These are phyloP conservation scores for Pyrenophora tritici-repentis DNA, from an alignment of 2,329 filamentous ascomycete genomes.

Conservation along the genomic window DNA sequence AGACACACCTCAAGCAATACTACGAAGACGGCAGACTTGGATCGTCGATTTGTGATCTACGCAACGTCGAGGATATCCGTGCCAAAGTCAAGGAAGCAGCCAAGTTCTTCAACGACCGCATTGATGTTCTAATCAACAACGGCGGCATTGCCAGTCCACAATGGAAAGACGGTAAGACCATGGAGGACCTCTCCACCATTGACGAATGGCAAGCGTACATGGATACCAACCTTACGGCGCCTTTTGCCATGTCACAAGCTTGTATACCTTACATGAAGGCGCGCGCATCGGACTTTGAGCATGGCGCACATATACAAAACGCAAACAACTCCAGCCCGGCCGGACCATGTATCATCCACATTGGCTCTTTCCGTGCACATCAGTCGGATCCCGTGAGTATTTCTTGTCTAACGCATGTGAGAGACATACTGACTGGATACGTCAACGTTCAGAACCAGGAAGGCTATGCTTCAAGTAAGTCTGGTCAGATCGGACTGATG, in stretches of 20 bases:
- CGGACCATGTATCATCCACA: constrained; percentile 54
- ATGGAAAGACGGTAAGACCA: constrained; percentile 54
- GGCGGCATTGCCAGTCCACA: constrained; percentile 45
- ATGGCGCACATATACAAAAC: constrained; percentile 34
- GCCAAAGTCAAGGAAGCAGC: constrained; percentile 49
- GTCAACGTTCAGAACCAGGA: constrained; percentile 48
- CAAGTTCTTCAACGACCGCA: constrained; percentile 49
- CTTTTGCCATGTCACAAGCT: constrained; percentile 55
- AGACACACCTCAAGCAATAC: constrained; percentile 48
- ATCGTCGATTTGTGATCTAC: constrained; percentile 52
- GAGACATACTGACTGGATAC: too few species aligned
- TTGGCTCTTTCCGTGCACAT: constrained; percentile 54
- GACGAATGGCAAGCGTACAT: constrained; percentile 54
- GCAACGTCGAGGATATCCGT: constrained; percentile 50
- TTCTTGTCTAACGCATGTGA: too few species aligned
- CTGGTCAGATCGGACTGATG: constrained; percentile 57
- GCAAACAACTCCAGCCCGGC: constrained; percentile 29
- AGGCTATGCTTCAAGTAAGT: constrained; percentile 58
- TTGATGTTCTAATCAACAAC: constrained; percentile 49
- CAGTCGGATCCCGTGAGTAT: constrained; percentile 46
- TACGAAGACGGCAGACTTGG: constrained; percentile 42
- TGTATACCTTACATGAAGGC: constrained; percentile 55
- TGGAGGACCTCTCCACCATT: constrained; percentile 52
- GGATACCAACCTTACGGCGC: constrained; percentile 55
- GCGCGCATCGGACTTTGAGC: constrained; percentile 27